Base-by-base conservation (phyloP, 176 grass and related monocot species). In the Carex kokanica region DNA sequence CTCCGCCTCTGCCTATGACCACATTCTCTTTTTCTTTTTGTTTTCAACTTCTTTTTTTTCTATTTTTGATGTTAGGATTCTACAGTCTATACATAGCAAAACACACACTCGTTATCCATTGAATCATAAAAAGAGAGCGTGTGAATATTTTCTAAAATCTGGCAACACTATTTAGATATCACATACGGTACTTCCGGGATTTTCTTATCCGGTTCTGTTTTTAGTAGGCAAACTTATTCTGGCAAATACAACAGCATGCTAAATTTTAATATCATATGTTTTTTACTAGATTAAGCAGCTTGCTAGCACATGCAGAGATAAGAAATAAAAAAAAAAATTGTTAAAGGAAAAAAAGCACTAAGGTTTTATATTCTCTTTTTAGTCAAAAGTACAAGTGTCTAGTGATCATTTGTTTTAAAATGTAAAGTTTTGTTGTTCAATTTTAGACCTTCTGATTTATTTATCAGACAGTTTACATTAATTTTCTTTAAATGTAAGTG, bases 71-170 rank as follows among this genome's bases (percentile, higher is more conserved):
- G 67, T 43, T 41, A 41, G 36, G 6, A 20, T 20, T 71, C 8
- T 41, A 40, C 9, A 25, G 41, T 14, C 70, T 74, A 74, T 52
- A 53, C 21, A 74, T 74, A 74, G 45, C 15, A 52, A 74, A 74
- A 24, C 70, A 74, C 70, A 12, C 7, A 6, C 56, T 59, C 25
- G 8, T 29, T 29, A 63, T 70, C 36, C 32, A 70, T 8, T 70
- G 16, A 70, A 70, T 21, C 34, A 70, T 43, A 8, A 8, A 21
- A 71, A 20, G 38, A 16, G 15, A 52, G 11, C 13, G 72, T 75
- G 4, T 18, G 18, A 49, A 74, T 74, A 13, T 55, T 74, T 77
- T 77, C 49, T 77, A 77, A 77, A 73, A 55, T 6, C 18, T 55
- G 49, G 5, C 45, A 25, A 74, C 71, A 27, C 43, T 49, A 52